phyloP scores from a whole-genome alignment of 148 eudicot genomes.

The Rheum nobile region DNA sequence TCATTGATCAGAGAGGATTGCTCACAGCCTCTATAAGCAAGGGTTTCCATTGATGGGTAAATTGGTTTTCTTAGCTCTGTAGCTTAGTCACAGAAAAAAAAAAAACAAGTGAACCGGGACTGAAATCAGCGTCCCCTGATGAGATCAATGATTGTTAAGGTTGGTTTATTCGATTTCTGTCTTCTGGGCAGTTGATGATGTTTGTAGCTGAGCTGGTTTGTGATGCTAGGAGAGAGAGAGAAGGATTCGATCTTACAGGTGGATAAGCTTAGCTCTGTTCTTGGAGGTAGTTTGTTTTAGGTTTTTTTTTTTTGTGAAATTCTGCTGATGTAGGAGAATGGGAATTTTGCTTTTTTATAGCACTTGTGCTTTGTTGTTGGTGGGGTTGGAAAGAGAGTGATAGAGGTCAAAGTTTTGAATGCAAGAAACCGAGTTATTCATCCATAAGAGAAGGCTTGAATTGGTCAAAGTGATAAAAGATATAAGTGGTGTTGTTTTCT shows the following conservation, averaged over 20 bases:
- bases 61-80: not conserved
- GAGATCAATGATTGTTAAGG: not conserved
- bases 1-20: constrained; percentile 33
- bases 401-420: constrained; percentile 5
- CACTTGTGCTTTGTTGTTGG: not conserved
- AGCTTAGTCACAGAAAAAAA: not conserved
- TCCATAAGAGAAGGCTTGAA: not conserved
- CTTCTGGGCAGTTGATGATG: not conserved
- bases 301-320: not conserved
- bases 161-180: not conserved
- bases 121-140: not conserved
- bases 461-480: not conserved
- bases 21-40: constrained; percentile 12
- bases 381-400: not conserved
- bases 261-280: not conserved
- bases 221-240: not conserved
- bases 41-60: constrained; percentile 21
- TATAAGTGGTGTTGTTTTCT: not conserved
- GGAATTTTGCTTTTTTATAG: not conserved
- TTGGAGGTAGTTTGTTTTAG: not conserved
- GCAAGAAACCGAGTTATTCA: not conserved
- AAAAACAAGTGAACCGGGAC: not conserved
- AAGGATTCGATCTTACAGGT: not conserved
- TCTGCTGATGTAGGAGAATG: constrained; percentile 9
- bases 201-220: not conserved